Evolutionary conservation across 2,329 filamentous ascomycete species (phyloP), one percentile per base, ranked within the genome.

Genomic region (Lachnum nothofagi): DNA sequence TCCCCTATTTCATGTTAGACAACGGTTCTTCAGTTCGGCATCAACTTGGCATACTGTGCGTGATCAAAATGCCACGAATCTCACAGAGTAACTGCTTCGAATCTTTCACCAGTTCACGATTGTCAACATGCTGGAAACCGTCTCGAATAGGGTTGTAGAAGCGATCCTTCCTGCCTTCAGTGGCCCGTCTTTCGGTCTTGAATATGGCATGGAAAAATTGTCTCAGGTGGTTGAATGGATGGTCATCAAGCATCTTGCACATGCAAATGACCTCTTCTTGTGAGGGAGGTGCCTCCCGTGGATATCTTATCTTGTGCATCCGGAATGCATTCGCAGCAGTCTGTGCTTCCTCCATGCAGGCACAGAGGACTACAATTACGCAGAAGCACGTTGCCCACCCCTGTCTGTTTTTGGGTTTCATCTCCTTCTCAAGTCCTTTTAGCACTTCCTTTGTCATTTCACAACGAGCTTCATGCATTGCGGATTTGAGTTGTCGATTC

Each of bases 91-190:
- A 39, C 31, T 45, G 24, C 16, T 33, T 33, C 25, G 41, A 37
- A 14, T 42, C 43, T 23, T 46, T 25, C 12, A 37, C 24, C n/a
- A 42, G 38, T n/a, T 17, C 23, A 19, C 12, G 24, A 19, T 46
- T 35, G 14, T 19, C 19, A 42, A 37, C 44, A 9, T 20, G 20
- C 9, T 44, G 23, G 31, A 31, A 24, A 4, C 42, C 45, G 23
- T 52, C 44, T 42, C 45, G 48, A 17, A 52, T 52, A 2, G 49
- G 49, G 35, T 52, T 52, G 35, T 48, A 52, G 27, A 39, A 35
- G n/a, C 24, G 29, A 31, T 31, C 16, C 2, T 17, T 25, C 10
- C 37, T 34, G 16, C 5, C 31, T 37, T 27, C 7, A n/a, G 38
- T 40, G 5, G 22, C 10, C 9, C 2, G 17, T 20, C 47, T 40